Evolutionary conservation across 2,329 filamentous ascomycete genomes (phyloP), one percentile per base, ranked within the genome.

Genomic region (Fusarium sarcochroum): DNA sequence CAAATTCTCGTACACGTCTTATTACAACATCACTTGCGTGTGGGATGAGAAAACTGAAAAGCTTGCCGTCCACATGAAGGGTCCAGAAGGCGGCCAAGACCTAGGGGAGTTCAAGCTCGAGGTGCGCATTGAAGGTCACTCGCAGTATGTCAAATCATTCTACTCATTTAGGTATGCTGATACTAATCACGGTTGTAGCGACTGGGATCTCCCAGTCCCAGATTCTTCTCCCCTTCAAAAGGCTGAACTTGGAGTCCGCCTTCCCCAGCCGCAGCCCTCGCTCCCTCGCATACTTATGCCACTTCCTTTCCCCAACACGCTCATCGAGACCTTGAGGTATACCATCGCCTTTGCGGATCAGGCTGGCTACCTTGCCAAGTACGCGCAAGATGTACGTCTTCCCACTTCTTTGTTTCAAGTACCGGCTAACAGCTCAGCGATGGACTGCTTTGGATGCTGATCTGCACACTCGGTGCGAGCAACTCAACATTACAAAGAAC

Each of bases 321-420:
- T 71, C 6, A 3, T 68, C 13, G 68, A 70, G 2, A 70, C 59
- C 1, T 5, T 71, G 6, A 17, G 35, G 13, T 64, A 71, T 11
- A 60, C 66, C 3, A 53, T 56, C 6, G 49, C 68, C 8, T 71
- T 60, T 40, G 44, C 59, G 0, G 68, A 71, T 8, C 59, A 70
- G 18, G 65, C 63, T 5, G 69, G 69, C 1, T 71, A 71, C n/a
- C 47, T 69, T 0, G 69, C 68, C 32, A 68, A 67, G 20, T 67
- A 71, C 34, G 68, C 68, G 4, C 37, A 61, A 1, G 62, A 63
- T 5, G 68, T 67, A 69, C 0, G 48, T 37, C 15, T 0, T 4
- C 2, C 2, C 0, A 0, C 3, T 3, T 8, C 15, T 21, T 10
- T 23, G 6, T 13, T 23, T 7, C 1, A 0, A 17, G 6, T 1